These are phyloP conservation scores for Leccinum proliferum DNA, from an alignment of 1,284 basidiomycete species.

Conservation along the genomic window DNA sequence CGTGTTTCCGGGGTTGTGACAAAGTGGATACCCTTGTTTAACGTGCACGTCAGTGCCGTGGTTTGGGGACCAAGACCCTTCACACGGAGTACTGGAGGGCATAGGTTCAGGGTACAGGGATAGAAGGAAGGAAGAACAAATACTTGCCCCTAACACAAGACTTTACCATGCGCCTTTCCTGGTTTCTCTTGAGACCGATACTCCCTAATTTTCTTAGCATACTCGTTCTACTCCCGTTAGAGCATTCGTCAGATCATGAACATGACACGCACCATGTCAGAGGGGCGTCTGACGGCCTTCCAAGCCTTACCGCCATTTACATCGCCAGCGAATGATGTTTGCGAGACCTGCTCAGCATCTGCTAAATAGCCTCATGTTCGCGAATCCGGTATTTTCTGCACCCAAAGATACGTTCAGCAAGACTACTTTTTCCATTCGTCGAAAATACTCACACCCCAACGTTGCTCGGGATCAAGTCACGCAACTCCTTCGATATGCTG, in stretches of 20 bases:
- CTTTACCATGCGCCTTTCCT: conserved; percentile 83
- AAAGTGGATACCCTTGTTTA: conserved; percentile 96
- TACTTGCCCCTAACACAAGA: conserved; percentile 82
- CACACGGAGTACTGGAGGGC: conserved; percentile 68
- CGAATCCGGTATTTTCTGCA: conserved; percentile 56
- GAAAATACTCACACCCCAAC: conserved; percentile 42
- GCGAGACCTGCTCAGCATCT: conserved; percentile 61
- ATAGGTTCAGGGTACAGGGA: conserved; percentile 1
- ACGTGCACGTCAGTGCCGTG: conserved; percentile 80
- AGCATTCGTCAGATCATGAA: neutral
- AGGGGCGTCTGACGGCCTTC: conserved; percentile 82
- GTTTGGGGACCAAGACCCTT: conserved; percentile 68
- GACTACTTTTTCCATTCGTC: neutral
- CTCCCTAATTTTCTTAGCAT: conserved; percentile 82
- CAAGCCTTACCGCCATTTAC: conserved; percentile 82
- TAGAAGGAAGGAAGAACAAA: neutral
- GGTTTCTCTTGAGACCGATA: conserved; percentile 71
- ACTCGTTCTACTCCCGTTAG: conserved; percentile 67
- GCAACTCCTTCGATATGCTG: conserved; percentile 65
- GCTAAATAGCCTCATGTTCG: conserved; percentile 74
- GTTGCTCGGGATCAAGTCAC: conserved; percentile 46
- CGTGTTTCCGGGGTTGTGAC: conserved; percentile 85
- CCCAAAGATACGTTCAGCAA: conserved; percentile 4
- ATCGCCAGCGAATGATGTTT: conserved; percentile 70
- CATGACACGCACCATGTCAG: conserved; percentile 75